Conservation (phyloP, 345 rosid genomes). For the Noccaea caerulescens region DNA sequence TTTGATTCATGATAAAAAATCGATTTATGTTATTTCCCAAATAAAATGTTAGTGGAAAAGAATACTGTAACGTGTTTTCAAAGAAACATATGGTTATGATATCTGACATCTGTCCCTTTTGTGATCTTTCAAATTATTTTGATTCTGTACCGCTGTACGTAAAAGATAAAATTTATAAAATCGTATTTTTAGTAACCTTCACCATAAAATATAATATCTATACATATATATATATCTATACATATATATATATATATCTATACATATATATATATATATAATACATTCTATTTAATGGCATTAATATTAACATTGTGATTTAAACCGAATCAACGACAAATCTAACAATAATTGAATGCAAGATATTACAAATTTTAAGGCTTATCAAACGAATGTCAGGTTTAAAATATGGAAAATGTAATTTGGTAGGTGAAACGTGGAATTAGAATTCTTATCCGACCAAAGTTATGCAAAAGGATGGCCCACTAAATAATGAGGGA, state of each 20-base stretch:
- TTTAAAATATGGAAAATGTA: neutral
- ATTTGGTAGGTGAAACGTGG: conserved; percentile 32
- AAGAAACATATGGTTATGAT: neutral
- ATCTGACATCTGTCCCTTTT: conserved; percentile 13
- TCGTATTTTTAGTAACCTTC: neutral
- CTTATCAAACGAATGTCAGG: neutral
- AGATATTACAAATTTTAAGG: neutral
- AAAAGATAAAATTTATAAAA: neutral
- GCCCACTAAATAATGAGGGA: conserved; percentile 5
- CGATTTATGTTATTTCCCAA: neutral
- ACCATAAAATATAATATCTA: neutral
- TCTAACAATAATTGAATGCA: neutral
- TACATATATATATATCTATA: no score
- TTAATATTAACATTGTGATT: neutral
- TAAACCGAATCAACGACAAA: no score
- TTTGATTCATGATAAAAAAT: neutral
- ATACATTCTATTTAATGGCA: neutral
- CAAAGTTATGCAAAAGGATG: neutral
- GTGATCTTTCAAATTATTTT: neutral
- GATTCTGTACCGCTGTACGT: neutral
- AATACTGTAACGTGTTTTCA: neutral
- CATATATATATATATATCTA: no score
- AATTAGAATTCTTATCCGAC: conserved; percentile 2
- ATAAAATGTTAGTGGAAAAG: conserved; percentile 9
- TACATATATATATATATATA: neutral